Evolutionary conservation across 768 basidiomycete species (phyloP), one percentile per base, ranked within the genome.

Genomic region (Boletus pseudo-olivaceus): DNA sequence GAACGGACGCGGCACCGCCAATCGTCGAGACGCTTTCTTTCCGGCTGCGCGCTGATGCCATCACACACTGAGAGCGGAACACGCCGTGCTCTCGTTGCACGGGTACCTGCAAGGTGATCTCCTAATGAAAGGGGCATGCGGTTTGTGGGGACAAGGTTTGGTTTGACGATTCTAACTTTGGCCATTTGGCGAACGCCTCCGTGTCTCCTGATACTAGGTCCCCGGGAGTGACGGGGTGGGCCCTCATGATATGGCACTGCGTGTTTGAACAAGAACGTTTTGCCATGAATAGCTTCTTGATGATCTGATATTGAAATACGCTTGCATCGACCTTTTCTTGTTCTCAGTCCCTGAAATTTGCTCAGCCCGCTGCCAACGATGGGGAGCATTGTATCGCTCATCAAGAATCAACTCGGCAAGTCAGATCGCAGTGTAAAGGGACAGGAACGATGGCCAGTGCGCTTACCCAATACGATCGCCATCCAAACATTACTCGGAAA

Each of bases 241-340:
- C 30, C 8, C 7, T 32, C 35, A 51, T 26, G 38, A 15, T 5
- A 20, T 2, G 10, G 17, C 32, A 51, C 19, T 10, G 55, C 47
- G 19, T 26, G 37, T 11, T 37, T 30, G 12, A 19, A n/a, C 20
- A 15, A 46, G 26, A 11, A 19, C 34, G 14, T 48, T 38, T 10
- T 15, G 19, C 19, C 1, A 35, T 5, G 50, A 15, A 63, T 17
- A 50, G 54, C 50, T 55, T 46, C 43, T 37, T 54, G 51, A 63
- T 56, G 47, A 51, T 56, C 43, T 32, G 40, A 51, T 47, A 9
- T 34, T 34, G 47, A 48, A 49, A 38, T 43, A 9, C 9, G 4
- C 10, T 29, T 34, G 23, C 29, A 10, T n/a, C 35, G 26, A 44
- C 11, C 7, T 2, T 17, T 26, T 45, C 9, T 26, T 47, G 39